Evolutionary conservation across 305 asterid genomes (phyloP), one percentile per base, ranked within the genome.

Genomic region (Striga hermonthica): DNA sequence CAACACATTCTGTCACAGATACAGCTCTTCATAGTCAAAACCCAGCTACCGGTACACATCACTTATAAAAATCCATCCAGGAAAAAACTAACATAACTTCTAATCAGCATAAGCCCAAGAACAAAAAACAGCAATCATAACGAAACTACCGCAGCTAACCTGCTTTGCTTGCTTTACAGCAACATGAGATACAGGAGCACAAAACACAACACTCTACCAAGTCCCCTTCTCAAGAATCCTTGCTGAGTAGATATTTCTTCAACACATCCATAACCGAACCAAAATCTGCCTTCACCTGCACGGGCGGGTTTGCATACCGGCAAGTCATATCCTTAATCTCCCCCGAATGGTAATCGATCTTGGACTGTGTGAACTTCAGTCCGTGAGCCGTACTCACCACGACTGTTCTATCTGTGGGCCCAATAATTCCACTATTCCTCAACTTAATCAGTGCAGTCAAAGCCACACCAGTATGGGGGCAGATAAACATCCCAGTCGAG

Each of bases 321-420:
- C 91, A 87, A 9, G 66, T 79, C 95, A 87, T 81, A 13, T 84
- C 89, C 38, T 78, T 79, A 14, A 87, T 84, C 69, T 76, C 82
- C 73, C 72, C 70, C 0, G 95, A 87, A 64, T 87, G 95, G 66
- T 84, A 87, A 76, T 87, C 91, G 38, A 78, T 65, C 82, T 87
- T 87, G 12, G 95, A 82, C 39, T 87, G 89, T 0, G 89, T 84
- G 60, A 84, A 87, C 88, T 87, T 87, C 84, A 87, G 50, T 9
- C 95, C 95, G 54, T 87, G 95, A 72, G 95, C 95, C 31, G 91
- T 87, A 69, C 89, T 84, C 70, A 87, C 95, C 61, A 87, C 95
- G 4, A 87, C 91, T 4, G 95, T 87, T 80, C 87, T 75, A 47
- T 87, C 95, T 0, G 79, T 78, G 0, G 95, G 80, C 4, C 73